A percentile compares a stretch with the other conserved stretches of the same genome.
Conservation (phyloP, 805 yeast genomes). For the Torulaspora indica region DNA sequence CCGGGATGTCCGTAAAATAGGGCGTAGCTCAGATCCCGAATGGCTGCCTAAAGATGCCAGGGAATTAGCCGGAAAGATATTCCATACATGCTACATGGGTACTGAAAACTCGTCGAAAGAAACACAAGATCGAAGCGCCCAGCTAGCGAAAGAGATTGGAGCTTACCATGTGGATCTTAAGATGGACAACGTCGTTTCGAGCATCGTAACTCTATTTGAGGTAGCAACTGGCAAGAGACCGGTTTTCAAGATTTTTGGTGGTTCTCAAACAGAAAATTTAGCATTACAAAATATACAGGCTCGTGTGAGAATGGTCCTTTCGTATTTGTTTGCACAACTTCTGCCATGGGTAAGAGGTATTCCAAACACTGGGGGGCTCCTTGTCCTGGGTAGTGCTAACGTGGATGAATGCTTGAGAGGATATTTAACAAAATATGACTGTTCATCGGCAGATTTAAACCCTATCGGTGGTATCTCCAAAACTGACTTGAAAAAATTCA, state of each 20-base stretch:
- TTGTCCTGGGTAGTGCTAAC: slow-evolving; percentile 93
- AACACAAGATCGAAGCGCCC: slow-evolving; percentile 77
- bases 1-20: slow-evolving; percentile 64
- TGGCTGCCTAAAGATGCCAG: slow-evolving; percentile 73
- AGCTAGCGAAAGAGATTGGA: slow-evolving; percentile 69
- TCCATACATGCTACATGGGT: slow-evolving; percentile 94
- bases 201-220: slow-evolving; percentile 73
- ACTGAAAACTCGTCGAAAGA: slow-evolving; percentile 87
- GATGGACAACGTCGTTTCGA: slow-evolving; percentile 77
- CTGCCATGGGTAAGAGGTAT: slow-evolving; percentile 90
- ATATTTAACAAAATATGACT: slow-evolving; percentile 92
- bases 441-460: slow-evolving; percentile 94
- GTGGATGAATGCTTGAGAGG: slow-evolving; percentile 97
- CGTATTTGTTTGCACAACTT: slow-evolving; percentile 88
- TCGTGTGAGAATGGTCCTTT: slow-evolving; percentile 87
- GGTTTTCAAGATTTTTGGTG: slow-evolving; percentile 87
- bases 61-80: slow-evolving; percentile 69
- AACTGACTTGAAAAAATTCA: slow-evolving; percentile 83
- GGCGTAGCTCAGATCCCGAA: slow-evolving; percentile 45
- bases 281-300: slow-evolving; percentile 98
- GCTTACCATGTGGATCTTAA: slow-evolving; percentile 87
- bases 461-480: slow-evolving; percentile 99
- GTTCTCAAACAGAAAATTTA: slow-evolving; percentile 82
- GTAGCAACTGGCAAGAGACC: slow-evolving; percentile 89
- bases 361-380: slow-evolving; percentile 57